phyloP scores from a whole-genome alignment of 768 basidiomycete genomes.

The Suillus spraguei region DNA sequence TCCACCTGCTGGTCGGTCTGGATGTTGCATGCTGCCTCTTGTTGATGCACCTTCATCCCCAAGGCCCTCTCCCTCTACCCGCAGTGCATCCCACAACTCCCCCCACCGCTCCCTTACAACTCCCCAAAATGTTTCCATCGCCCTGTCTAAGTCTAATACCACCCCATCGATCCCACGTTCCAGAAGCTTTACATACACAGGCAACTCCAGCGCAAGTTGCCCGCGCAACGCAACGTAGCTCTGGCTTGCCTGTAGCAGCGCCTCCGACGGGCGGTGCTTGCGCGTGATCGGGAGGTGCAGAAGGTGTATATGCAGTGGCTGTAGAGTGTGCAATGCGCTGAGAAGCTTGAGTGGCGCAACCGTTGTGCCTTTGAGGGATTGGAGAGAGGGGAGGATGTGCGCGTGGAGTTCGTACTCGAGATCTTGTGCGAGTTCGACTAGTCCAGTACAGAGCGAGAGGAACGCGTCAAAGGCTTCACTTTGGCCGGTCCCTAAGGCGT shows the following conservation, averaged over 20 bases:
- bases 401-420: slow-evolving; percentile 57
- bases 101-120: slow-evolving; percentile 68
- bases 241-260: slow-evolving; percentile 71
- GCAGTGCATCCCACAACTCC: slow-evolving; percentile 84
- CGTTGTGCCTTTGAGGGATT: slow-evolving; percentile 58
- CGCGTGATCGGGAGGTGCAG: slow-evolving; percentile 71
- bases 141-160: slow-evolving; percentile 52
- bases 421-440: slow-evolving; percentile 53
- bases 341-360: slow-evolving; percentile 66
- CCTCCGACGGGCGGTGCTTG: slow-evolving; percentile 54
- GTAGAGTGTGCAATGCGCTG: slow-evolving; percentile 71
- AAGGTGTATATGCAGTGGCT: slow-evolving; percentile 70
- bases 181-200: slow-evolving; percentile 58
- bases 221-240: slow-evolving; percentile 78
- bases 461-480: slow-evolving; percentile 77
- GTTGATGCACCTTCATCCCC: slow-evolving; percentile 38
- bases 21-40: background rate
- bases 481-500: slow-evolving; percentile 18
- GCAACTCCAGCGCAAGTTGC: slow-evolving; percentile 72
- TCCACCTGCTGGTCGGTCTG: background rate
- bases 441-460: slow-evolving; percentile 54
- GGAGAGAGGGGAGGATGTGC: slow-evolving; percentile 58
- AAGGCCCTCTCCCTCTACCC: slow-evolving; percentile 70
- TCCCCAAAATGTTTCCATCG: slow-evolving; percentile 63
- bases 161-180: slow-evolving; percentile 59